These are phyloP conservation scores for Coemansia sp. DNA, from an alignment of 192 early-diverging fungal species.

Conservation along the genomic window DNA sequence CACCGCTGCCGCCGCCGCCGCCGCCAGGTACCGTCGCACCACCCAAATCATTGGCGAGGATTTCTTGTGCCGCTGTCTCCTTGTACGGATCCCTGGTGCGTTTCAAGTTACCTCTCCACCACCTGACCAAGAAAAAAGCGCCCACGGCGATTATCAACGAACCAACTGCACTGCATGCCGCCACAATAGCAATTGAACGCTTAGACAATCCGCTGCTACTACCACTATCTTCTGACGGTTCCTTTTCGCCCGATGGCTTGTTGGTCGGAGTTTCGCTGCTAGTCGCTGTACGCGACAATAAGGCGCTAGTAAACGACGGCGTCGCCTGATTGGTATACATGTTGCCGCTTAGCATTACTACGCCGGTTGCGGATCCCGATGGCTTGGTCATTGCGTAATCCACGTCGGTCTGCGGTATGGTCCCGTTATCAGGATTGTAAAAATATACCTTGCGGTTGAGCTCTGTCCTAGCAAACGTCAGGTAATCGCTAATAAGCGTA, in stretches of 20 bases:
- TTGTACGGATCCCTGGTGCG: constrained; percentile 17
- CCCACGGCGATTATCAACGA: constrained; percentile 3
- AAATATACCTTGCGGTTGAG: constrained; percentile 14
- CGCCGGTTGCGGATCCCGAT: background rate
- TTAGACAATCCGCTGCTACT: constrained; percentile 11
- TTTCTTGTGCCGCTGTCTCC: constrained; percentile 16
- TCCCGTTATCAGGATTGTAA: background rate
- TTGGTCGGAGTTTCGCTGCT: background rate
- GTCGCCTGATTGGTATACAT: constrained; percentile 3
- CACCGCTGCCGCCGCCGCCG: too few relatives aligned
- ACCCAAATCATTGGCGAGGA: constrained; percentile 16
- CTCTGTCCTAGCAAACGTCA: constrained; percentile 11
- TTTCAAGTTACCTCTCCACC: constrained; percentile 4
- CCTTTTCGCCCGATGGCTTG: background rate
- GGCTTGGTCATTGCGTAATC: constrained; percentile 10
- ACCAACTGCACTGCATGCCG: constrained; percentile 15
- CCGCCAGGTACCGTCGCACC: constrained; percentile 14
- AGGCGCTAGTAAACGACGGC: background rate
- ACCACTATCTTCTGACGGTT: background rate
- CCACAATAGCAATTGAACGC: constrained; percentile 6
- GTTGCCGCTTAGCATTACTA: background rate
- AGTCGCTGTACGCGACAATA: background rate
- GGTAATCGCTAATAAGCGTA: constrained; percentile 22
- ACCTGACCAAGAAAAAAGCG: constrained; percentile 5
- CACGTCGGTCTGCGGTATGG: background rate